Conservation (phyloP, 108 stramenopile species). For the Discostella stelligeroides region DNA sequence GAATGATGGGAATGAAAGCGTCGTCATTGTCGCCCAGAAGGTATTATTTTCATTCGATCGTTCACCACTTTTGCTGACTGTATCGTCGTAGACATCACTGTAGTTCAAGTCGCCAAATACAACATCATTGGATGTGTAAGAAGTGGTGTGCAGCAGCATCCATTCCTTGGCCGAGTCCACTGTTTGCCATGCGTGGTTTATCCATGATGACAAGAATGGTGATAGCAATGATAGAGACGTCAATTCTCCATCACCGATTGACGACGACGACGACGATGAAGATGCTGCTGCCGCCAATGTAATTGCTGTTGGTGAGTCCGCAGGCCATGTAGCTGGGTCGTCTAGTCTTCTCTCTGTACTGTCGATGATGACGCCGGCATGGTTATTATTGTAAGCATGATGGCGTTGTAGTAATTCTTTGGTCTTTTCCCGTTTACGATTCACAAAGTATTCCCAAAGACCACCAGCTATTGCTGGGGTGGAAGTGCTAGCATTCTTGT, state of each 20-base stretch:
- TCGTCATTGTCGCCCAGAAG: background rate
- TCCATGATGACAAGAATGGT: constrained; percentile 20
- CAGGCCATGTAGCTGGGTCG: too few relatives aligned
- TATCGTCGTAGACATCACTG: too few relatives aligned
- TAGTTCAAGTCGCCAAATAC: too few relatives aligned
- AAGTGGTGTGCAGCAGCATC: constrained; percentile 4
- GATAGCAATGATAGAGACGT: background rate
- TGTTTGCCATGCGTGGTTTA: constrained; percentile 20
- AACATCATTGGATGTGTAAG: background rate
- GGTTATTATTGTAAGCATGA: background rate
- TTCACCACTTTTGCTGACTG: background rate
- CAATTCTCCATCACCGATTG: too few relatives aligned
- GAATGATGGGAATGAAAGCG: background rate
- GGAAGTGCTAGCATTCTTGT: too few relatives aligned
- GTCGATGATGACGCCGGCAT: too few relatives aligned
- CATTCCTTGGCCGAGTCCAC: constrained; percentile 18
- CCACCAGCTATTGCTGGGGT: background rate
- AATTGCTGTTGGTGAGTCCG: background rate
- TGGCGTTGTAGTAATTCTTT: background rate
- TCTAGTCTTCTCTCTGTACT: too few relatives aligned
- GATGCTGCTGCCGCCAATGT: background rate
- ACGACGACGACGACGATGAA: too few relatives aligned
- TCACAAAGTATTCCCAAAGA: background rate
- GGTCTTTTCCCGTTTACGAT: background rate
- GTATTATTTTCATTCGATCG: background rate